These are phyloP conservation scores for Diaporthe helianthi DNA, from an alignment of 2,329 filamentous ascomycete species.

Conservation along the genomic window DNA sequence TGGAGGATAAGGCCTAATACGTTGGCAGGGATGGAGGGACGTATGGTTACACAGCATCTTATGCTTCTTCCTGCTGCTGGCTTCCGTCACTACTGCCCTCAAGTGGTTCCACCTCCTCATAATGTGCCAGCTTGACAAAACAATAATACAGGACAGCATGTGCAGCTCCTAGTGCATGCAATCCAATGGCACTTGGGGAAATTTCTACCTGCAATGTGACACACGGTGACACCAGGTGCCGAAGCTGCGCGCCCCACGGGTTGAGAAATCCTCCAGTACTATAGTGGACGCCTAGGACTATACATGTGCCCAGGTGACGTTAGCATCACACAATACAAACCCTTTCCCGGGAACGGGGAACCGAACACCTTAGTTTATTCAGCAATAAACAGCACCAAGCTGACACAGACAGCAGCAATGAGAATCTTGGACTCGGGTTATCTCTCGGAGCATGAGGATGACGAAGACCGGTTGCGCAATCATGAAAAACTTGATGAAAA, in stretches of 20 bases:
- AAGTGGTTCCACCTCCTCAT: slow-evolving; percentile 49
- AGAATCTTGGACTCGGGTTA: no score
- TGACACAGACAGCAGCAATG: slow-evolving; percentile 71
- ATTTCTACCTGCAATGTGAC: slow-evolving; percentile 46
- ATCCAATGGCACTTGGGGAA: slow-evolving; percentile 53
- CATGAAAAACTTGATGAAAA: slow-evolving; percentile 69
- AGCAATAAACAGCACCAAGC: slow-evolving; percentile 67
- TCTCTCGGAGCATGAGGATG: slow-evolving; percentile 72
- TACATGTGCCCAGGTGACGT: no score
- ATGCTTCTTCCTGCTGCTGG: background rate
- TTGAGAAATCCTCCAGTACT: slow-evolving; percentile 53
- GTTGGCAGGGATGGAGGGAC: background rate
- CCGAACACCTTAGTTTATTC: no score
- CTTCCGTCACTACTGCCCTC: slow-evolving; percentile 40
- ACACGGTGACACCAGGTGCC: no score
- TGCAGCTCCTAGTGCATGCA: slow-evolving; percentile 51
- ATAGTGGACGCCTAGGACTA: slow-evolving; percentile 45
- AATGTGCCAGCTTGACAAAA: slow-evolving; percentile 52
- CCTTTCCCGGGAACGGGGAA: no score
- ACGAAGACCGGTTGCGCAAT: slow-evolving; percentile 66
- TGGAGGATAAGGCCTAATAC: background rate
- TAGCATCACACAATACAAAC: background rate
- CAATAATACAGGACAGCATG: slow-evolving; percentile 51
- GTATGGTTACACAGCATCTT: background rate
- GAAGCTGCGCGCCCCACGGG: slow-evolving; percentile 52